Evolutionary conservation across 2,329 filamentous ascomycete species (phyloP), one percentile per base, ranked within the genome.

Genomic region (Trichothecium sympodiale): DNA sequence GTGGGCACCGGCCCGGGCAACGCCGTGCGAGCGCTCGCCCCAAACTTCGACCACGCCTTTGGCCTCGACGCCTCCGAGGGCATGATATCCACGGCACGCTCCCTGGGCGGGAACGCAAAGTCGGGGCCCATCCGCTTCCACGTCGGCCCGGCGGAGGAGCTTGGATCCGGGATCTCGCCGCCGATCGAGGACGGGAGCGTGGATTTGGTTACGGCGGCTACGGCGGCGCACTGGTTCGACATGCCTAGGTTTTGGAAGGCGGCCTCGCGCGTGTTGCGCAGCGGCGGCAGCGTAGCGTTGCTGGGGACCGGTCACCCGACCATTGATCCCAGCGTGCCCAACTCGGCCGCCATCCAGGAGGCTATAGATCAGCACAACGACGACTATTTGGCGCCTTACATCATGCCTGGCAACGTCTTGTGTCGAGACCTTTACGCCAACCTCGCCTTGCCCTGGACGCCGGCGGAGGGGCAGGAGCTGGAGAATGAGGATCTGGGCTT

Each of bases 171-270:
- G 2, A 40, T 59, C 12, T 54, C 29, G 41, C 41, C 47, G 59
- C 20, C 20, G 6, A 39, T 65, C 4, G 41, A 40, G 3, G 55
- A 57, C 17, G 46, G 38, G 8, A 60, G 51, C 35, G 60, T 73
- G 8, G 69, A 73, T 44, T 49, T 74, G n/a, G 55, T 73, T 41
- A 65, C 60, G 0, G 61, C 62, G 8, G 65, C 65, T 0, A 69
- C 59, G 3, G 62, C 67, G 1, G 67, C 68, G 0, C 73, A 77
- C 48, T 77, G 72, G 72, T 74, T 77, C 52, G 60, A 76, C 43
- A 62, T 74, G 60, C 42, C 54, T 0, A 36, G 37, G 0, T 75
- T 76, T 52, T 76, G 67, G 61, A 33, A 41, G 3, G 50, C 53
- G 0, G 71, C 69, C 0, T 64, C 62, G 1, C 52, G 53, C 10